Percentiles rank a stretch among this genome's conserved stretches.
These are phyloP conservation scores for Cladophialophora bantiana DNA, from an alignment of 2,329 filamentous ascomycete species.

Conservation along the genomic window DNA sequence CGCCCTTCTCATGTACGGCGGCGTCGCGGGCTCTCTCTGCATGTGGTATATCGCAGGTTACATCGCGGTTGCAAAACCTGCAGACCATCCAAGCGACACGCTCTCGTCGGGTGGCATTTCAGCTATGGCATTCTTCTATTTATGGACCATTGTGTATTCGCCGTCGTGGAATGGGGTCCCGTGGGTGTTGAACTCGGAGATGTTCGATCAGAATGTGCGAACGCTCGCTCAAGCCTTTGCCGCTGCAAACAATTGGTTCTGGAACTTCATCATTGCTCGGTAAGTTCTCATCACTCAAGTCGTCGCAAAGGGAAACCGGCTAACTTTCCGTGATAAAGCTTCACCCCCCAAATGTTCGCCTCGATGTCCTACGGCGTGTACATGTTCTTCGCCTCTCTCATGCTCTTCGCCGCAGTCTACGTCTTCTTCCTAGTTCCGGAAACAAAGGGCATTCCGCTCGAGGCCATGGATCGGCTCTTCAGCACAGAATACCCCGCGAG, in stretches of 20 bases:
- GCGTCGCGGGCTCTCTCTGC: constrained; percentile 66
- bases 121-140: constrained; percentile 72
- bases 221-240: constrained; percentile 75
- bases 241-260: constrained; percentile 75
- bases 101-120: constrained; percentile 62
- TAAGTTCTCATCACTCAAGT: not conserved
- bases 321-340: constrained; percentile 4
- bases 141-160: constrained; percentile 76
- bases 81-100: constrained; percentile 43
- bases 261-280: constrained; percentile 39
- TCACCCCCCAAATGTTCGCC: constrained; percentile 51
- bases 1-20: constrained; percentile 71
- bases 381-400: constrained; percentile 72
- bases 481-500: constrained; percentile 48
- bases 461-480: constrained; percentile 70
- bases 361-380: constrained; percentile 67
- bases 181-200: constrained; percentile 70
- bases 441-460: constrained; percentile 70
- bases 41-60: constrained; percentile 71
- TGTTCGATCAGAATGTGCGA: constrained; percentile 74
- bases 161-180: constrained; percentile 76
- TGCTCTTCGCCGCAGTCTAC: constrained; percentile 65
- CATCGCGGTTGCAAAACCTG: constrained; percentile 57
- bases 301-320: not conserved
- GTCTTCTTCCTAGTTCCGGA: constrained; percentile 70